These are phyloP conservation scores for Xylaria sp. DNA, from an alignment of 2,329 filamentous ascomycete genomes.

Conservation along the genomic window DNA sequence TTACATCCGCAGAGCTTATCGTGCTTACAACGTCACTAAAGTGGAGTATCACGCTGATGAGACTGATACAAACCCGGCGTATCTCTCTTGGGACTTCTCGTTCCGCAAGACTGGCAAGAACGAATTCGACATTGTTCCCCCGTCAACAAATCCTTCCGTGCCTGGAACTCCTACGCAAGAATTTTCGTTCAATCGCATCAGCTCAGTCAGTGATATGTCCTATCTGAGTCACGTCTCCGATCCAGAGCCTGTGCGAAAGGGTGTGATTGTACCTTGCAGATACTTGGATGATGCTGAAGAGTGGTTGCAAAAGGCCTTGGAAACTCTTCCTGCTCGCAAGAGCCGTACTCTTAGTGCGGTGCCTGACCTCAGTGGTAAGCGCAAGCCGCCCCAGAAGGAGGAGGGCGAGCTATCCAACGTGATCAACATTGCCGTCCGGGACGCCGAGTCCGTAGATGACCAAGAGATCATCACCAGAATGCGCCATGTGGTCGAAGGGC, in stretches of 20 bases:
- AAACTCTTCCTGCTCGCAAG: constrained; percentile 75
- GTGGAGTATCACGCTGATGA: constrained; percentile 89
- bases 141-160: constrained; percentile 81
- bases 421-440: constrained; percentile 87
- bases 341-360: constrained; percentile 65
- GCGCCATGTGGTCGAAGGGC: constrained; percentile 73
- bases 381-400: constrained; percentile 64
- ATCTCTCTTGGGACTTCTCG: constrained; percentile 93
- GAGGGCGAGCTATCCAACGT: constrained; percentile 87
- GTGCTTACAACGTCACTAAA: constrained; percentile 89
- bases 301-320: constrained; percentile 79
- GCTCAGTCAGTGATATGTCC: constrained; percentile 96
- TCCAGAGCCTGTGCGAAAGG: constrained; percentile 82
- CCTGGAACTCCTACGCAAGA: constrained; percentile 74
- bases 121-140: constrained; percentile 82
- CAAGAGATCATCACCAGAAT: constrained; percentile 80
- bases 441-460: constrained; percentile 84
- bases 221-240: constrained; percentile 77
- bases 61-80: constrained; percentile 64
- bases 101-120: constrained; percentile 91
- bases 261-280: constrained; percentile 90
- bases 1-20: constrained; percentile 94
- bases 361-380: constrained; percentile 75
- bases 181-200: constrained; percentile 76
- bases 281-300: constrained; percentile 96